Conservation (phyloP, 2,329 filamentous ascomycete species). For the Aaosphaeria pasadenensis region DNA sequence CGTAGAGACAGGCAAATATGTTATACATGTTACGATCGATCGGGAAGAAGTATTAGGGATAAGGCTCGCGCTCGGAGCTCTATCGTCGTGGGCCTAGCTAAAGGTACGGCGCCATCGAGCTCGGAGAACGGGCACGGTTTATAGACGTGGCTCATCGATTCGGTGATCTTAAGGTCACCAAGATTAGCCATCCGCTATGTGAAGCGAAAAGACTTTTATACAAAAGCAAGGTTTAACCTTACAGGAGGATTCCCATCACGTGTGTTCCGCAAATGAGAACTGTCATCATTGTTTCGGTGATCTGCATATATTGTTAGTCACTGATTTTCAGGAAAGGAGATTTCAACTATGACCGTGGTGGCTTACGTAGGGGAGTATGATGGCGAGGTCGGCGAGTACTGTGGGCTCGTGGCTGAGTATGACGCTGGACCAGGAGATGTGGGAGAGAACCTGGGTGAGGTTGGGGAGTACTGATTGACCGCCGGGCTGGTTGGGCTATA, state of each 20-base stretch:
- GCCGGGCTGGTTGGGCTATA: conserved; percentile 54
- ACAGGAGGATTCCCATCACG: conserved; percentile 15
- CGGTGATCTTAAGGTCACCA: conserved; percentile 16
- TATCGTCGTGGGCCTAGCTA: conserved; percentile 34
- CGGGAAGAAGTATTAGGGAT: not conserved
- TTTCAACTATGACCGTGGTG: conserved; percentile 22
- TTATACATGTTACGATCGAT: not conserved
- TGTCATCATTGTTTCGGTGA: conserved; percentile 33
- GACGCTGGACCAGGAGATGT: conserved; percentile 33
- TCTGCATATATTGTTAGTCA: conserved; percentile 22
- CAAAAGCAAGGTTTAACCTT: conserved; percentile 34
- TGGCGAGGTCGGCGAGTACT: conserved; percentile 45
- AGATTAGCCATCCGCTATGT: conserved; percentile 24
- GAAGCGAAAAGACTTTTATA: conserved; percentile 24
- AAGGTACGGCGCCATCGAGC: conserved; percentile 26
- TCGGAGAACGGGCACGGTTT: conserved; percentile 11
- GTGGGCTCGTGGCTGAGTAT: conserved; percentile 38
- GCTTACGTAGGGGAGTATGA: conserved; percentile 48
- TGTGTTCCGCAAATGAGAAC: conserved; percentile 3
- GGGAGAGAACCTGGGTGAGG: conserved; percentile 35
- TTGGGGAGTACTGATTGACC: conserved; percentile 51
- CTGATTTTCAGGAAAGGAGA: conserved; percentile 1
- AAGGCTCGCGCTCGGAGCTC: not conserved
- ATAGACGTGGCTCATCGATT: not conserved
- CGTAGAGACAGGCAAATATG: not conserved